Conservation (phyloP, 2,329 filamentous ascomycete genomes). For the Trichoderma sp. region DNA sequence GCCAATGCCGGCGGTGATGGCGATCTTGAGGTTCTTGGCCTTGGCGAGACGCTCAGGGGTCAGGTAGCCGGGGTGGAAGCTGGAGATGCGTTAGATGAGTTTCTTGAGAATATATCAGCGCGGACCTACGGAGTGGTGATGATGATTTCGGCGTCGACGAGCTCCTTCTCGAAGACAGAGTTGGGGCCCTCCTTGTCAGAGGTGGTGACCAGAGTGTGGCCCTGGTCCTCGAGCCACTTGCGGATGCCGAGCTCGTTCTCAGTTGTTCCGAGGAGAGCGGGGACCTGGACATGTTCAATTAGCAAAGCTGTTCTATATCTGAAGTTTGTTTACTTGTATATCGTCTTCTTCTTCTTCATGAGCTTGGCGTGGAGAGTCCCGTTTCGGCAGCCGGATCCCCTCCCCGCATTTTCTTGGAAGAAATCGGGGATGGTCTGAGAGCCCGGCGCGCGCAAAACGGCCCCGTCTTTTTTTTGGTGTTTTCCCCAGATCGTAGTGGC, state of each 20-base stretch:
- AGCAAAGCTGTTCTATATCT: background rate
- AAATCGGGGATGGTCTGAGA: background rate
- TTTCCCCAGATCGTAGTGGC: background rate
- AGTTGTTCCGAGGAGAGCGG: slow-evolving; percentile 87
- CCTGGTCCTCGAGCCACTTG: slow-evolving; percentile 96
- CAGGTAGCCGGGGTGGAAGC: slow-evolving; percentile 98
- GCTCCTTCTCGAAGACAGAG: slow-evolving; percentile 92
- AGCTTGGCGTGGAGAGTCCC: background rate
- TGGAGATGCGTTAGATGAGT: slow-evolving; percentile 42
- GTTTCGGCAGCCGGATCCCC: background rate
- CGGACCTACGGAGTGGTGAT: slow-evolving; percentile 87
- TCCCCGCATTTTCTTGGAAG: slow-evolving; percentile 28
- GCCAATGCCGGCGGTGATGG: slow-evolving; percentile 95
- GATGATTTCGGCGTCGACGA: slow-evolving; percentile 96
- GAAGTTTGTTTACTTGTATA: background rate
- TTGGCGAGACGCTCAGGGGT: slow-evolving; percentile 94
- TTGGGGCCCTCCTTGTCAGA: slow-evolving; percentile 95
- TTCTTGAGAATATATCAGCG: no score
- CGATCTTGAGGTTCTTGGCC: slow-evolving; percentile 98
- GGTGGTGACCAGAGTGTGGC: slow-evolving; percentile 95
- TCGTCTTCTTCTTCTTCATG: background rate
- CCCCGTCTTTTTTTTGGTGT: background rate
- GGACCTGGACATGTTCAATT: slow-evolving; percentile 54
- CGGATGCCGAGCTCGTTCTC: slow-evolving; percentile 98
- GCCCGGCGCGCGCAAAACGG: slow-evolving; percentile 7